phyloP scores from a whole-genome alignment of 176 grass and related monocot genomes.

The Elymus sibiricus region DNA sequence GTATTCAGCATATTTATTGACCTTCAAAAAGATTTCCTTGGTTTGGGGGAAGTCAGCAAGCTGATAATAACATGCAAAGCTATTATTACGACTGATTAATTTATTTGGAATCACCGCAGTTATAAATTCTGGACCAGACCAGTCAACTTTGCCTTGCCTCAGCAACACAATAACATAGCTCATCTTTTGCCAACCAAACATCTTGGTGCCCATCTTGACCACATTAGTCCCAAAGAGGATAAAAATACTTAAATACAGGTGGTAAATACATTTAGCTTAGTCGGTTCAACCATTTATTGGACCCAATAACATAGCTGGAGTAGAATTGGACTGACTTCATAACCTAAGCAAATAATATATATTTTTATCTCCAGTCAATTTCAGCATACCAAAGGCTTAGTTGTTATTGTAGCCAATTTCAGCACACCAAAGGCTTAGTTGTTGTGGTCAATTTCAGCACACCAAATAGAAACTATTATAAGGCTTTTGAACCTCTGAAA shows the following conservation, averaged over 20 bases:
- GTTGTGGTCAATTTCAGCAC: not conserved
- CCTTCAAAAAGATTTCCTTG: not conserved
- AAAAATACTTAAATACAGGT: not conserved
- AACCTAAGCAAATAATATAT: not conserved
- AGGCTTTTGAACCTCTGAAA: not conserved
- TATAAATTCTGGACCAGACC: not conserved
- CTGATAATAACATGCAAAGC: not conserved
- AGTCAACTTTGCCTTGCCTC: not conserved
- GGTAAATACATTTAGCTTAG: not conserved
- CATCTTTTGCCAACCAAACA: not conserved
- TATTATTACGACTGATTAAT: not conserved
- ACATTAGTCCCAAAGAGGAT: not conserved
- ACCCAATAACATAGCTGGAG: not conserved
- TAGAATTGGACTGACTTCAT: not conserved
- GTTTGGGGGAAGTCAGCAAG: not conserved
- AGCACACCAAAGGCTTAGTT: not conserved
- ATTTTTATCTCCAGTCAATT: not conserved
- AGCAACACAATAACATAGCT: not conserved
- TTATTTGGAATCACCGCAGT: not conserved
- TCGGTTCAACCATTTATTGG: not conserved
- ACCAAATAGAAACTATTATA: not conserved
- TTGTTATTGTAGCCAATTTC: not conserved
- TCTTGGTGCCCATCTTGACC: not conserved
- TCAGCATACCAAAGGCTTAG: not conserved
- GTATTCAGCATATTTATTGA: not conserved